Evolutionary conservation across 768 basidiomycete species (phyloP).

Genomic region (Psilocybe sp.): DNA sequence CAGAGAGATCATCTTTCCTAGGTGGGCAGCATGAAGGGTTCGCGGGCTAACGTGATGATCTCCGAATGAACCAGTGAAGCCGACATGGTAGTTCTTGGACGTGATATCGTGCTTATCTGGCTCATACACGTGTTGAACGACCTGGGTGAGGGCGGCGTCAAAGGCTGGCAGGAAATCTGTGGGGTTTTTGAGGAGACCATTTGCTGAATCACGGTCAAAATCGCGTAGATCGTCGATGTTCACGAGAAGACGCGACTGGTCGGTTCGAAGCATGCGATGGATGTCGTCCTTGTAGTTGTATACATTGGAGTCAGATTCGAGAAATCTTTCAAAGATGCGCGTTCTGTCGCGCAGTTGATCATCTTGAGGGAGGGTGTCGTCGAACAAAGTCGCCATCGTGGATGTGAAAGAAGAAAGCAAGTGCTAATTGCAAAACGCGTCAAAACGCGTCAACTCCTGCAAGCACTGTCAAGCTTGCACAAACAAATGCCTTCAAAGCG

Average conservation of each 20-base stretch:
- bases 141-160: conserved; percentile 74
- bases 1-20: conserved; percentile 94
- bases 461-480: conserved; percentile 15
- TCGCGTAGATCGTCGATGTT: conserved; percentile 96
- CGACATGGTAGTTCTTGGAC: conserved; percentile 81
- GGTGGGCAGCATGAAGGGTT: conserved; percentile 81
- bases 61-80: conserved; percentile 94
- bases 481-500: conserved; percentile 11
- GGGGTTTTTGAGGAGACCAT: conserved; percentile 88
- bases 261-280: conserved; percentile 74
- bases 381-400: conserved; percentile 35
- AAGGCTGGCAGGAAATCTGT: conserved; percentile 85
- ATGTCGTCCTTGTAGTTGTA: conserved; percentile 89
- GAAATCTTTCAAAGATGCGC: conserved; percentile 81
- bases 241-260: conserved; percentile 86
- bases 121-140: conserved; percentile 75
- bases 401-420: conserved; percentile 10
- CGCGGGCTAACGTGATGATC: conserved; percentile 97
- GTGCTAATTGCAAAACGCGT: conserved; percentile 18
- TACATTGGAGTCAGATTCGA: conserved; percentile 60
- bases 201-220: conserved; percentile 83
- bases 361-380: conserved; percentile 66
- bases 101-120: conserved; percentile 78
- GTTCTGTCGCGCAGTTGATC: conserved; percentile 72
- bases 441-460: conserved; percentile 25